Evolutionary conservation across 2,329 filamentous ascomycete species (phyloP).

Genomic region (Biscogniauxia sp.): DNA sequence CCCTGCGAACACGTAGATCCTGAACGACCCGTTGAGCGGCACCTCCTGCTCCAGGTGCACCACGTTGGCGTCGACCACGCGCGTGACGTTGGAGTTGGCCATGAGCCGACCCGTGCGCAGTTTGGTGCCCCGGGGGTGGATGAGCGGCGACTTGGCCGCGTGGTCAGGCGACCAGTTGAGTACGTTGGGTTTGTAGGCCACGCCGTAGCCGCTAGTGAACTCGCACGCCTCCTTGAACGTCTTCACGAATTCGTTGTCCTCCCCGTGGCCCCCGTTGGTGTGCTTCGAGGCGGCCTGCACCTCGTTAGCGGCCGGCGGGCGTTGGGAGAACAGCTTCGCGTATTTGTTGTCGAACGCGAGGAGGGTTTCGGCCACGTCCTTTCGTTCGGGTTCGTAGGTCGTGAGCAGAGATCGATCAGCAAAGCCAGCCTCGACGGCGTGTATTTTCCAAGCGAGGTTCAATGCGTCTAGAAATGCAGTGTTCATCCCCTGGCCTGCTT

Average conservation of each 20-base stretch:
- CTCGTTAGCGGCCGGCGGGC: conserved; percentile 69
- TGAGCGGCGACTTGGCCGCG: conserved; percentile 65
- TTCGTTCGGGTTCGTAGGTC: conserved; percentile 86
- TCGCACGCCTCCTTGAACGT: conserved; percentile 90
- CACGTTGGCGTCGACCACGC: conserved; percentile 84
- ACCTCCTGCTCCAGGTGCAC: conserved; percentile 90
- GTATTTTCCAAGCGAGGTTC: conserved; percentile 95
- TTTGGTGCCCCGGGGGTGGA: conserved; percentile 64
- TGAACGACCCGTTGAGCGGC: conserved; percentile 83
- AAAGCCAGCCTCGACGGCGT: conserved; percentile 82
- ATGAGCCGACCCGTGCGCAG: conserved; percentile 74
- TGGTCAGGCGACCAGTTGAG: conserved; percentile 81
- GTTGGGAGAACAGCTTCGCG: conserved; percentile 82
- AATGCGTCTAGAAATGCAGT: conserved; percentile 77
- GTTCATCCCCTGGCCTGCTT: conserved; percentile 79
- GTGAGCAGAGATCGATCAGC: conserved; percentile 71
- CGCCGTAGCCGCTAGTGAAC: conserved; percentile 89
- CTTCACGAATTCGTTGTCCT: conserved; percentile 79
- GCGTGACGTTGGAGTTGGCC: conserved; percentile 76
- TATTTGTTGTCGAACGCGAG: conserved; percentile 87
- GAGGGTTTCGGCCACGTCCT: conserved; percentile 78
- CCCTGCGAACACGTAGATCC: conserved; percentile 84
- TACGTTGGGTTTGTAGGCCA: conserved; percentile 76
- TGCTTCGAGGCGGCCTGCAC: conserved; percentile 62
- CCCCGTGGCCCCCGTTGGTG: conserved; percentile 29